These are phyloP conservation scores for Rhodotorula kratochvilovae DNA, from an alignment of 768 basidiomycete genomes.

Conservation along the genomic window DNA sequence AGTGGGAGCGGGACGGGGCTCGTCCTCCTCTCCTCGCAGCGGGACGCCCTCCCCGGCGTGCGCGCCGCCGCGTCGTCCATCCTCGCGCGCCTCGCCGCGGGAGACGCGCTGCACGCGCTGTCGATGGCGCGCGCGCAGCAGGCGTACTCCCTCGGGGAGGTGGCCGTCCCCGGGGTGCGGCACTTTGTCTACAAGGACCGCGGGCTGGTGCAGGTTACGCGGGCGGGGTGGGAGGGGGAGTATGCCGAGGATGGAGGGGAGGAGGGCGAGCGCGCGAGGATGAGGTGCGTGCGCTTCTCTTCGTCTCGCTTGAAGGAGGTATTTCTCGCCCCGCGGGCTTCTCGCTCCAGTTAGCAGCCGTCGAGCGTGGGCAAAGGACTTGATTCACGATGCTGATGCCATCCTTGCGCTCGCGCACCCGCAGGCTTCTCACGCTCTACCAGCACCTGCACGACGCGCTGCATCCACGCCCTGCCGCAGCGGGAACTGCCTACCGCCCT, in stretches of 20 bases:
- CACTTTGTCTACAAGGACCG: conserved; percentile 95
- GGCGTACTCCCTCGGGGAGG: conserved; percentile 50
- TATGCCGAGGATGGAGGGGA: conserved; percentile 62
- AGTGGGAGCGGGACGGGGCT: conserved; percentile 64
- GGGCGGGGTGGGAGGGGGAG: conserved; percentile 78
- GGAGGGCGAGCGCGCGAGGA: conserved; percentile 54
- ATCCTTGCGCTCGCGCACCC: neutral
- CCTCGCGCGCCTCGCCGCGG: conserved; percentile 52
- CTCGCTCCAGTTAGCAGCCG: no score
- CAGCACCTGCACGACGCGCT: conserved; percentile 81
- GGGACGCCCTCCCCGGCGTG: conserved; percentile 75
- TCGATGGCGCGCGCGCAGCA: conserved; percentile 9
- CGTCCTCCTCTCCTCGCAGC: conserved; percentile 54
- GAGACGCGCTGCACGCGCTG: conserved; percentile 10
- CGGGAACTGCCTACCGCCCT: conserved; percentile 49
- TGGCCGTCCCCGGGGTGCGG: conserved; percentile 81
- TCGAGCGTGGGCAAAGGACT: no score
- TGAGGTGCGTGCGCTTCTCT: conserved; percentile 14
- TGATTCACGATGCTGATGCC: neutral
- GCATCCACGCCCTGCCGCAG: conserved; percentile 79
- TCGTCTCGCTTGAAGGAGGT: no score
- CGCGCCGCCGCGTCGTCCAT: conserved; percentile 69
- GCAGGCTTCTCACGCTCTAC: conserved; percentile 77
- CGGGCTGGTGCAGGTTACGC: conserved; percentile 79
- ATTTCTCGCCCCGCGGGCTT: no score